Base-by-base conservation (phyloP, 2,329 filamentous ascomycete species). In the Daldinia sp. region DNA sequence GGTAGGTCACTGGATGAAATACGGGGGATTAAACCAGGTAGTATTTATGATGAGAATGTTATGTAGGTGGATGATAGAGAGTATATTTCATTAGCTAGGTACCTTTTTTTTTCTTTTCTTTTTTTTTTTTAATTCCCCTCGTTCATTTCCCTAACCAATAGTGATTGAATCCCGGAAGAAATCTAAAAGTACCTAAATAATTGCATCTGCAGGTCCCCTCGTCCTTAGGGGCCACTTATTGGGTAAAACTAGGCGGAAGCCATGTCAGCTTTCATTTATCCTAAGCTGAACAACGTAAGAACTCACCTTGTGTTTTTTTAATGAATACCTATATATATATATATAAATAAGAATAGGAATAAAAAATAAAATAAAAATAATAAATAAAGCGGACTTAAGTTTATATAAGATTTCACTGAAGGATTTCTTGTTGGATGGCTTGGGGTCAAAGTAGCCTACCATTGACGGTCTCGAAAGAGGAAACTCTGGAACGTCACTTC, bases 391-490 rank as follows among this genome's bases (percentile, higher is more conserved):
- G 10, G 12, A 28, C 20, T 10, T 20, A 48, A 26, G 9, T 48
- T 48, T 48, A 28, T 18, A 46, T 15, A 46, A 46, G 20, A 20
- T 12, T 46, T 46, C 4, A 20, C 44, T 12, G 42, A 46, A 23
- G 10, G 42, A 46, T 46, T 46, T 46, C 18, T 46, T 46, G 9
- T 46, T 50, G 44, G 44, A 57, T 41, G 18, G 15, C 33, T 53
- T 26, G 46, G 46, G 20, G 12, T 26, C 13, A 51, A 58, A 5
- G 37, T 30, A 41, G 37, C 42, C 7, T 55, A 50, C 33, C 62
- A 46, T 48, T 55, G 41, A 26, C 55, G 48, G 67, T 60, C 59
- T 56, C 63, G 9, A 60, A 69, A 69, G 42, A 63, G 62, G 67
- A 69, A 69, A 59, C 37, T 63, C 15, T 60, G 26, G 12, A 54